These are phyloP conservation scores for Puccinia sorghi DNA, from an alignment of 1,284 basidiomycete genomes.

Conservation along the genomic window DNA sequence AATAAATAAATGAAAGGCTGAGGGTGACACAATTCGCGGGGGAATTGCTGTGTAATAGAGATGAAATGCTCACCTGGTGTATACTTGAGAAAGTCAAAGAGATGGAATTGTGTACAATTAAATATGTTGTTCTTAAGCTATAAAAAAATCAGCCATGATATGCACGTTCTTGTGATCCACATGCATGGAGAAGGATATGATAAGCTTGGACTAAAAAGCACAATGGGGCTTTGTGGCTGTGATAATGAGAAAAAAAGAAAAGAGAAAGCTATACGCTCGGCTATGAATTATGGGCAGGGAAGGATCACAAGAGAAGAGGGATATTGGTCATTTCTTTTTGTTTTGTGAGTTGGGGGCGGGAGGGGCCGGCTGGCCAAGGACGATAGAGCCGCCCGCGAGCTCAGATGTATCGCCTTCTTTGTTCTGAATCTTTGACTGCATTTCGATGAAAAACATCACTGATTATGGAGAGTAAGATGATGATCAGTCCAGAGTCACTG, in stretches of 20 bases:
- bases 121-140: background rate
- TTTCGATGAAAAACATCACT: slow-evolving; percentile 50
- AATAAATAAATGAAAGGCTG: too few species aligned
- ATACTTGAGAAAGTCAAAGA: background rate
- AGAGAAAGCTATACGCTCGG: background rate
- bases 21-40: too few species aligned
- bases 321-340: background rate
- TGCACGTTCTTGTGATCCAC: slow-evolving; percentile 7
- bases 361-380: slow-evolving; percentile 7
- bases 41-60: too few species aligned
- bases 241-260: background rate
- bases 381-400: slow-evolving; percentile 34
- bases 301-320: background rate
- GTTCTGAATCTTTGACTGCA: slow-evolving; percentile 43
- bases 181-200: background rate
- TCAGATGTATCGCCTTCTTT: slow-evolving; percentile 20
- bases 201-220: background rate
- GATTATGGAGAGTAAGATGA: background rate
- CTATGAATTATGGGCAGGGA: background rate
- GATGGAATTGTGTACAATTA: background rate
- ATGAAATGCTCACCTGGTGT: too few species aligned
- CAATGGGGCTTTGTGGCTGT: background rate
- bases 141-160: background rate
- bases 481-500: background rate
- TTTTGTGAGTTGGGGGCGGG: background rate